Base-by-base conservation (phyloP, 2,329 filamentous ascomycete species). In the Fusarium sp. region DNA sequence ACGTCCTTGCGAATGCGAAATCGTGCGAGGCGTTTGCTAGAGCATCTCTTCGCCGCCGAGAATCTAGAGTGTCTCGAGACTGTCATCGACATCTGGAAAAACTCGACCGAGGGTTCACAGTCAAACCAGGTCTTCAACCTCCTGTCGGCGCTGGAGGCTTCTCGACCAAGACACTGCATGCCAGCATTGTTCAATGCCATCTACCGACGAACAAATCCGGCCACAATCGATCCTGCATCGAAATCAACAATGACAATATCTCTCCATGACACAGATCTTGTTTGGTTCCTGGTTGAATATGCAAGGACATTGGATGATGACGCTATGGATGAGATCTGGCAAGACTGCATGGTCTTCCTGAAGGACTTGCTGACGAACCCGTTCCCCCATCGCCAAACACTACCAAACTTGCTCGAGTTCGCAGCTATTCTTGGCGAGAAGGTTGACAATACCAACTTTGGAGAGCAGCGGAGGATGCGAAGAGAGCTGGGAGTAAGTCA, bases 281-380 rank as follows among this genome's bases (percentile, higher is more conserved):
- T 96, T 10, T 90, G 93, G 10, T 99, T 99, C 81, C 83, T 98
- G 51, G 93, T 98, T 9, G 93, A 96, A 71, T 99, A 99, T 81
- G 92, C 95, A 1, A 90, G 90, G 33, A 96, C 95, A 0, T 87
- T 98, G 14, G 96, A 99, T 79, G 96, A 99, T 78, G 96, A 99
- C 84, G 93, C 96, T 17, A 96, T 98, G 89, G 96, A 99, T 78
- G 96, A 99, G 82, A 98, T 99, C 57, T 99, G 96, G 96, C 88
- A 92, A 44, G 96, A 99, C 80, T 99, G 96, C 81, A 94, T 95
- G 78, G 90, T 92, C 0, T 99, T 99, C 81, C 83, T 98, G 69
- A 93, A 92, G 72, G 97, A 99, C 80, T 89, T 99, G 31, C 87
- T 99, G 31, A 91, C 92, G 27, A 99, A 99, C 79, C 97, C 96